A percentile compares a stretch with the other conserved stretches of the same genome.
Conservation (phyloP, 768 basidiomycete species). For the Tylopilus plumbeoviolaceoides region DNA sequence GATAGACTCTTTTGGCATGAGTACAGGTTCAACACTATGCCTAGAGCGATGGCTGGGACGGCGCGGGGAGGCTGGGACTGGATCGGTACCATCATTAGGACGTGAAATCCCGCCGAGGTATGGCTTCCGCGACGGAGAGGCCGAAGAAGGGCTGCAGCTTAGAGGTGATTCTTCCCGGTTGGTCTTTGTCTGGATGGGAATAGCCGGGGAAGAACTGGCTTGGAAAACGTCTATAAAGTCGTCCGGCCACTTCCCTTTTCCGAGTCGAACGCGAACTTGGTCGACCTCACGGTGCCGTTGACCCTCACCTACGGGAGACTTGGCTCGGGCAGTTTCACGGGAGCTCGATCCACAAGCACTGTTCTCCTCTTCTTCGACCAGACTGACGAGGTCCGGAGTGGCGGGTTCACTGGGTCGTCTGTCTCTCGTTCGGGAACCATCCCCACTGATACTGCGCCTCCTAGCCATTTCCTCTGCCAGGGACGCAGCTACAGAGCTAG, state of each 20-base stretch:
- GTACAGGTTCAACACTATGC: constrained; percentile 55
- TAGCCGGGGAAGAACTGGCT: constrained; percentile 26
- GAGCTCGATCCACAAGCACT: constrained; percentile 47
- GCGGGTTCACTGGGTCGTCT: constrained; percentile 62
- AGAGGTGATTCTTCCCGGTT: constrained; percentile 22
- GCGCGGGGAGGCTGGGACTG: constrained; percentile 36
- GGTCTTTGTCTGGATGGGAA: constrained; percentile 22
- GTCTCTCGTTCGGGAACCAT: constrained; percentile 41
- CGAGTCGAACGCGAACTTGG: constrained; percentile 49
- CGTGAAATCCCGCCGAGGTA: constrained; percentile 46
- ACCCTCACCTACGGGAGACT: constrained; percentile 17
- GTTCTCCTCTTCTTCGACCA: constrained; percentile 66
- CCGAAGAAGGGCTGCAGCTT: constrained; percentile 34
- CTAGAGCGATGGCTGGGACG: constrained; percentile 61
- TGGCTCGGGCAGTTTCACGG: constrained; percentile 28
- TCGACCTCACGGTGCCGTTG: constrained; percentile 25
- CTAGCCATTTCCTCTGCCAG: constrained; percentile 39
- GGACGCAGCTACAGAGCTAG: constrained; percentile 51
- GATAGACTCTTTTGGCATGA: constrained; percentile 47
- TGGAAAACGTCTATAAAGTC: constrained; percentile 67
- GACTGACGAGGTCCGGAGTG: constrained; percentile 57
- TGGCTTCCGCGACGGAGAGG: constrained; percentile 52
- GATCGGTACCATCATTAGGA: constrained; percentile 45
- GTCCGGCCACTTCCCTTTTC: constrained; percentile 82
- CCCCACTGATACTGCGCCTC: constrained; percentile 31